A percentile compares a stretch with the other conserved stretches of the same genome.
phyloP scores from a whole-genome alignment of 257 asterid genomes.

The Solanum etuberosum region DNA sequence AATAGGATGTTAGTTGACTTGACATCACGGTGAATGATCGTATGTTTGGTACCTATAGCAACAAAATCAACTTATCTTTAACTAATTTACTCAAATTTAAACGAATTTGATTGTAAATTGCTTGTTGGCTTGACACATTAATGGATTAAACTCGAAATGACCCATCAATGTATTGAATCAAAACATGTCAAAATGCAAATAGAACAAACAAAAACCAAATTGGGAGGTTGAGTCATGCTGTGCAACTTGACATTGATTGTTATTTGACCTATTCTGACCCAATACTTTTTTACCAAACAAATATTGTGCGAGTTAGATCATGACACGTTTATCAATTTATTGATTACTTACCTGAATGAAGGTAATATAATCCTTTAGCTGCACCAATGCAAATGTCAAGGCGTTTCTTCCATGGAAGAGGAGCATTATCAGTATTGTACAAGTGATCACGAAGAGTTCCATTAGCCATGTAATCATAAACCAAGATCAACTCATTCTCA shows the following conservation, averaged over 20 bases:
- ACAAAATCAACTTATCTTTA: neutral
- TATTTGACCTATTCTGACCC: neutral
- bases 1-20: conserved; percentile 53
- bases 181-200: neutral
- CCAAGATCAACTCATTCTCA: conserved; percentile 47
- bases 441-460: conserved; percentile 48
- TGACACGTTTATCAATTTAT: neutral
- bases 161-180: neutral
- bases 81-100: neutral
- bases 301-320: neutral
- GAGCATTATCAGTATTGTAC: conserved; percentile 22
- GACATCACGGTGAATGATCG: conserved; percentile 57
- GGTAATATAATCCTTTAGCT: conserved; percentile 54
- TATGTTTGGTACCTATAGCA: conserved; percentile 3
- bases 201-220: neutral
- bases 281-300: neutral
- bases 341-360: conserved; percentile 25
- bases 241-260: neutral
- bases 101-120: neutral
- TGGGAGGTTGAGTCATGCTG: neutral
- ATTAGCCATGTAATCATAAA: conserved; percentile 55
- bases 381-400: conserved; percentile 52
- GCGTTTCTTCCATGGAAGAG: conserved; percentile 41
- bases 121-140: neutral
- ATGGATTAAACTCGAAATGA: neutral